Conservation (phyloP, 108 stramenopile species). For the Skeletonema tropicum region DNA sequence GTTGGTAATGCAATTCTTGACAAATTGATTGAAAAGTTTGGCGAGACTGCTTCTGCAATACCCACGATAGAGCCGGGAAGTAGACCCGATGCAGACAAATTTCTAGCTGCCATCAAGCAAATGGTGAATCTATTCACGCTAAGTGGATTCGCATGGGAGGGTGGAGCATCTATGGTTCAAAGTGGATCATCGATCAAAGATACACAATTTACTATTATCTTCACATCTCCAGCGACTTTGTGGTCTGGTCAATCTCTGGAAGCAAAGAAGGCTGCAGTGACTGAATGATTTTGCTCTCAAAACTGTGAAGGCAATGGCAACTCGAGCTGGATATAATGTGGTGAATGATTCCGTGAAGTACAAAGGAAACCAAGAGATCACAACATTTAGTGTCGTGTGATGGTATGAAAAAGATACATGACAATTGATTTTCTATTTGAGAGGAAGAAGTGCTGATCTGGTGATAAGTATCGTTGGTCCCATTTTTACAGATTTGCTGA, state of each 20-base stretch:
- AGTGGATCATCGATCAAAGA: slow-evolving; percentile 3
- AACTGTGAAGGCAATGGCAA: slow-evolving; percentile 50
- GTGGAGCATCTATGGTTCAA: slow-evolving; percentile 45
- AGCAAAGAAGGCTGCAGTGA: slow-evolving; percentile 27
- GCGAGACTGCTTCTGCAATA: slow-evolving; percentile 58
- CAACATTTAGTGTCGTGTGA: slow-evolving; percentile 40
- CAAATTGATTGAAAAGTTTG: slow-evolving; percentile 67
- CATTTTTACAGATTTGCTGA: too few species aligned
- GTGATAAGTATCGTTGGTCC: too few species aligned
- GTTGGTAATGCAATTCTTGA: slow-evolving; percentile 72
- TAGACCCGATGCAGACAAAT: slow-evolving; percentile 45
- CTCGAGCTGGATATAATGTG: slow-evolving; percentile 58
- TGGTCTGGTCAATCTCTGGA: slow-evolving; percentile 79
- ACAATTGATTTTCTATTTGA: too few species aligned
- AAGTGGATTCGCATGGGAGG: slow-evolving; percentile 80
- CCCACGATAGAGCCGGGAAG: slow-evolving; percentile 53
- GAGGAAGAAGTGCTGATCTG: too few species aligned
- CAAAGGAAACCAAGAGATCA: slow-evolving; percentile 44
- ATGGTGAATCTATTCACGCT: slow-evolving; percentile 75
- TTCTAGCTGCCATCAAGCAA: slow-evolving; percentile 59
- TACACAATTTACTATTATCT: slow-evolving; percentile 52
- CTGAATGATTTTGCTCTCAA: slow-evolving; percentile 60
- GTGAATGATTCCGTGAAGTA: slow-evolving; percentile 64
- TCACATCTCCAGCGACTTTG: slow-evolving; percentile 72
- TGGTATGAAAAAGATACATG: background rate